A percentile compares a stretch with the other conserved stretches of the same genome.
These are phyloP conservation scores for Entomortierella beljakovae DNA, from an alignment of 192 early-diverging fungal species.

Conservation along the genomic window DNA sequence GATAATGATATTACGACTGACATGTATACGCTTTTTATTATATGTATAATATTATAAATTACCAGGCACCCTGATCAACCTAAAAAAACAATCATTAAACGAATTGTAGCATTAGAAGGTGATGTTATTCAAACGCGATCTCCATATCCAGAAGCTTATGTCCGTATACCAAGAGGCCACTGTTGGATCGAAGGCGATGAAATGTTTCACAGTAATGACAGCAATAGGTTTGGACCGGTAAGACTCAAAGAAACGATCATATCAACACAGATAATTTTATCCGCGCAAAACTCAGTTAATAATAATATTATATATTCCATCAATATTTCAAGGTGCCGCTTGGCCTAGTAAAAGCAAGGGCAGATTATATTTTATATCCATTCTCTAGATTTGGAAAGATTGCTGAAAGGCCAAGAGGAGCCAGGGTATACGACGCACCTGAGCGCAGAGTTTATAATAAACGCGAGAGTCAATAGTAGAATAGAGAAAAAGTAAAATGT, in stretches of 20 bases:
- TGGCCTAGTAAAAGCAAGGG: slow-evolving; percentile 72
- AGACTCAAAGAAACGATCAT: not conserved
- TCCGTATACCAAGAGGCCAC: slow-evolving; percentile 80
- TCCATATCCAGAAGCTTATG: slow-evolving; percentile 56
- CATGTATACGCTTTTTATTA: not conserved
- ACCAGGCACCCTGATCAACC: slow-evolving; percentile 75
- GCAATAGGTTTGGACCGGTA: slow-evolving; percentile 83
- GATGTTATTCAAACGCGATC: slow-evolving; percentile 72
- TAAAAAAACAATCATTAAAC: slow-evolving; percentile 79
- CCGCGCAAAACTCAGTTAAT: not conserved
- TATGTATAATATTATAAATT: not conserved
- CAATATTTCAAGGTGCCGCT: slow-evolving; percentile 65
- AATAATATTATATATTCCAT: not conserved
- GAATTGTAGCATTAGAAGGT: slow-evolving; percentile 85
- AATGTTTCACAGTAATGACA: slow-evolving; percentile 83
- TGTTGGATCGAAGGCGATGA: slow-evolving; percentile 93
- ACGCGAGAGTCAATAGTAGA: slow-evolving; percentile 18
- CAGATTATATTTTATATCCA: slow-evolving; percentile 74
- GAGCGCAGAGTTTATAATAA: slow-evolving; percentile 43
- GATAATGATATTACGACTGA: not conserved
- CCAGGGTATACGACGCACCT: slow-evolving; percentile 34
- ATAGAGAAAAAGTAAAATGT: not conserved
- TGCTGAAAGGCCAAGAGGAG: slow-evolving; percentile 26
- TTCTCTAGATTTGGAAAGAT: slow-evolving; percentile 71
- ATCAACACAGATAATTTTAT: not conserved